A percentile compares a stretch with the other conserved stretches of the same genome.
phyloP scores from a whole-genome alignment of 768 basidiomycete genomes.

The Amanita exitialis region DNA sequence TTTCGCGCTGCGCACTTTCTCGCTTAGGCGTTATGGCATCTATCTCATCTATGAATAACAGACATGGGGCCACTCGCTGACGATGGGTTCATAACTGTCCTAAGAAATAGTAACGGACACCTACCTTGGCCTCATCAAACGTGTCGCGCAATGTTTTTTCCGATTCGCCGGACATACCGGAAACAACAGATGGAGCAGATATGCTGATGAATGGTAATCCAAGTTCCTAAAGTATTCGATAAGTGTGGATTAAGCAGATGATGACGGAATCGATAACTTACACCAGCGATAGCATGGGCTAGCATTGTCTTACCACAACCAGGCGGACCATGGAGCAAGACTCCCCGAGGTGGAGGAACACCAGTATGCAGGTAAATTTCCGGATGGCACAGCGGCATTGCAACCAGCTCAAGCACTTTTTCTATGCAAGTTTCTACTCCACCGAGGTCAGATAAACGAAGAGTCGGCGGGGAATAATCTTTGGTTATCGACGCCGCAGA shows the following conservation, averaged over 20 bases:
- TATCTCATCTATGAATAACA: constrained; percentile 96
- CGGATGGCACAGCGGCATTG: constrained; percentile 90
- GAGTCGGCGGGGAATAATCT: constrained; percentile 62
- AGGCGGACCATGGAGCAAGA: constrained; percentile 89
- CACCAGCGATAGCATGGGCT: constrained; percentile 93
- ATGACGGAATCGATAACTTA: constrained; percentile 25
- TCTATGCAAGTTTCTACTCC: constrained; percentile 82
- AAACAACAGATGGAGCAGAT: constrained; percentile 92
- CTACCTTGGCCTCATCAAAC: constrained; percentile 93
- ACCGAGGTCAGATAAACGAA: constrained; percentile 77
- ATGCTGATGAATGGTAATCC: constrained; percentile 89
- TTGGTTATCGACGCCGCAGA: constrained; percentile 31
- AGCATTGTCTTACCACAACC: constrained; percentile 95
- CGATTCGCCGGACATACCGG: constrained; percentile 97
- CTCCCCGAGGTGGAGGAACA: constrained; percentile 85
- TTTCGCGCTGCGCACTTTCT: constrained; percentile 96
- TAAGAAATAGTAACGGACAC: constrained; percentile 9
- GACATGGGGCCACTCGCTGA: constrained; percentile 82
- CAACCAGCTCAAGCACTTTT: constrained; percentile 93
- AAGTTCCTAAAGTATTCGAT: constrained; percentile 53
- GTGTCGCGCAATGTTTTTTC: constrained; percentile 95
- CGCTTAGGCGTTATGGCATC: constrained; percentile 97
- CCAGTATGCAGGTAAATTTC: constrained; percentile 94
- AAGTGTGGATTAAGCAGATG: neutral
- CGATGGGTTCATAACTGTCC: neutral